Evolutionary conservation across 2,329 filamentous ascomycete species (phyloP).

Genomic region (Intubia oerlemansii): DNA sequence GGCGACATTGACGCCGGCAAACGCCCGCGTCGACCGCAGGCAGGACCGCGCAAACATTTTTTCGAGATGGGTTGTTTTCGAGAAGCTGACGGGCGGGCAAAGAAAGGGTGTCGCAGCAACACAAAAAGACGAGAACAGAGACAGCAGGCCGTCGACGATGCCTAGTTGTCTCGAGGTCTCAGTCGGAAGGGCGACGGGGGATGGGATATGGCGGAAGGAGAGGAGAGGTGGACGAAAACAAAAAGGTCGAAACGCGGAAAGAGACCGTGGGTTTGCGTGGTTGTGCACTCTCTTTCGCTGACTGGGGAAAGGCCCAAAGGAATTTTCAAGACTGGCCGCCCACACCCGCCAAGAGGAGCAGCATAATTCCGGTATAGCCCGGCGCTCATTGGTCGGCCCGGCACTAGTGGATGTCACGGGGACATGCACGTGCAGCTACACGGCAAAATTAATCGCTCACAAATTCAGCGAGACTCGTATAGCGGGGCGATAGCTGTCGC

Average conservation of each 20-base stretch:
- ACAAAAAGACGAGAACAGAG: not conserved
- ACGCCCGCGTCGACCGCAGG: constrained; percentile 71
- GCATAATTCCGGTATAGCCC: constrained; percentile 9
- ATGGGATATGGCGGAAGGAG: not conserved
- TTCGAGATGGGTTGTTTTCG: constrained; percentile 8
- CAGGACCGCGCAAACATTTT: constrained; percentile 81
- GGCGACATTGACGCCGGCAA: constrained; percentile 51
- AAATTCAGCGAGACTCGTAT: too few species aligned
- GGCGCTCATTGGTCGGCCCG: constrained; percentile 9
- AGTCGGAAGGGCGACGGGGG: not conserved
- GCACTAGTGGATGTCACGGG: constrained; percentile 4
- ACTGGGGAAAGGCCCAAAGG: constrained; percentile 1
- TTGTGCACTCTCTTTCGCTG: too few species aligned
- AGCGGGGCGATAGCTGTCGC: too few species aligned
- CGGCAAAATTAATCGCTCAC: constrained; percentile 8
- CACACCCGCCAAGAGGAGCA: not conserved
- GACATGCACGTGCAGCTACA: constrained; percentile 5
- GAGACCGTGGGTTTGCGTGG: too few species aligned
- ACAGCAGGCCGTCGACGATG: not conserved
- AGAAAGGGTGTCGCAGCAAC: not conserved
- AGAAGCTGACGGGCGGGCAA: constrained; percentile 6
- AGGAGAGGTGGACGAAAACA: too few species aligned
- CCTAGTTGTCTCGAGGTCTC: not conserved
- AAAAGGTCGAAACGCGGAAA: too few species aligned
- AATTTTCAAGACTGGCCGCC: constrained; percentile 8